Evolutionary conservation across 2,329 filamentous ascomycete genomes (phyloP).

Genomic region (Colletotrichum godetiae): DNA sequence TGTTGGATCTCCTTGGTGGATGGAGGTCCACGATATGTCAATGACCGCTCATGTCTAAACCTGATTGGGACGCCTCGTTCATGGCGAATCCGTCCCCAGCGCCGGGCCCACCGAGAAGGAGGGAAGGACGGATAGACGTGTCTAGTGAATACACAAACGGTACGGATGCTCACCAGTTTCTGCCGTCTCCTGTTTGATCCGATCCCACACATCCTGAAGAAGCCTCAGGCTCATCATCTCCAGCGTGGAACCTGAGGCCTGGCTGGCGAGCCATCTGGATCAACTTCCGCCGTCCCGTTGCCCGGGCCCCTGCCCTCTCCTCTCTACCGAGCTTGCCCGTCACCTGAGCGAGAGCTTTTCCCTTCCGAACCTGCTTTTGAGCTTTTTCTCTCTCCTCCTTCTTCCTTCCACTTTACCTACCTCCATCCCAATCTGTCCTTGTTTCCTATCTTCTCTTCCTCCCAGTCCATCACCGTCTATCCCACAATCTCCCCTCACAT

Average conservation of each 20-base stretch:
- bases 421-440: conserved; percentile 37
- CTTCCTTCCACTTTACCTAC: conserved; percentile 45
- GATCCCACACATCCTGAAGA: conserved; percentile 4
- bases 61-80: conserved; percentile 34
- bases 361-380: conserved; percentile 37
- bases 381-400: conserved; percentile 53
- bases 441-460: conserved; percentile 38
- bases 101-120: conserved; percentile 20
- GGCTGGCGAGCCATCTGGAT: conserved; percentile 36
- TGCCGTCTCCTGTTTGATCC: conserved; percentile 32
- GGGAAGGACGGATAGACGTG: not conserved
- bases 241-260: conserved; percentile 31
- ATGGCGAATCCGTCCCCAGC: conserved; percentile 26
- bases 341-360: conserved; percentile 43
- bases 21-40: conserved; percentile 33
- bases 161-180: conserved; percentile 23
- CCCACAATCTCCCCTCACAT: conserved; percentile 57
- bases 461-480: conserved; percentile 40
- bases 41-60: conserved; percentile 27
- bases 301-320: conserved; percentile 35
- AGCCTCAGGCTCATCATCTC: not conserved
- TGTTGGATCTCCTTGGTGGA: conserved; percentile 20
- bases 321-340: conserved; percentile 37
- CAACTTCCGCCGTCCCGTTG: conserved; percentile 38
- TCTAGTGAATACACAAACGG: conserved; percentile 9